Evolutionary conservation across 2,329 filamentous ascomycete species (phyloP), one percentile per base, ranked within the genome.

Genomic region (Colletotrichum destructivum): DNA sequence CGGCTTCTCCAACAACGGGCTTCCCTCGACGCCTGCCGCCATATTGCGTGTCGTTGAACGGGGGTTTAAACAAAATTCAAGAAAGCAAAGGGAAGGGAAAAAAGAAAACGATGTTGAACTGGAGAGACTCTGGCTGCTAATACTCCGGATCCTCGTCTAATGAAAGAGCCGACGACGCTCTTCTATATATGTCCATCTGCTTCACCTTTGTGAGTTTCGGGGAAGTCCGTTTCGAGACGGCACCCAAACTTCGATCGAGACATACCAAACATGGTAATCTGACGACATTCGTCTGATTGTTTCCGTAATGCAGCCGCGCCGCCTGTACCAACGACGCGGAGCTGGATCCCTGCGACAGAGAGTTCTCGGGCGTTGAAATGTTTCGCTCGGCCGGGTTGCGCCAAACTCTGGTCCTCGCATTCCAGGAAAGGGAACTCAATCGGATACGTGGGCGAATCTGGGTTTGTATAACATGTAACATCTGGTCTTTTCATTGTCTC

Each of bases 261-360:
- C 31, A 3, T 23, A 15, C 8, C 35, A 35, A 8, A 18, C 35
- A 11, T n/a, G 21, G 18, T 35, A 8, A 9, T 38, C 35, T 62
- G 64, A 62, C 47, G 56, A 12, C 46, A 62, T 54, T 31, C 66
- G 44, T 69, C 66, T 46, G 46, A 69, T 46, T 8, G 23, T 26
- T 61, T 21, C 38, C 16, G 40, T 51, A 42, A 35, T 40, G 15
- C 31, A 9, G 55, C 38, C 26, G 26, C 3, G 26, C 26, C 26
- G 26, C 26, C 31, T 23, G 8, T 49, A 16, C 51, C 4, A 23
- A 35, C 15, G 15, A 2, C 31, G 8, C 31, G 31, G 16, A 51
- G 11, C 46, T 42, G 12, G 7, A 26, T 52, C 35, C 46, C 3
- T 38, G n/a, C 21, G 40, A 16, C 31, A 31, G n/a, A 15, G 13